These are phyloP conservation scores for Schizosaccharomyces osmophilus DNA, from an alignment of 805 yeast species.

Conservation along the genomic window DNA sequence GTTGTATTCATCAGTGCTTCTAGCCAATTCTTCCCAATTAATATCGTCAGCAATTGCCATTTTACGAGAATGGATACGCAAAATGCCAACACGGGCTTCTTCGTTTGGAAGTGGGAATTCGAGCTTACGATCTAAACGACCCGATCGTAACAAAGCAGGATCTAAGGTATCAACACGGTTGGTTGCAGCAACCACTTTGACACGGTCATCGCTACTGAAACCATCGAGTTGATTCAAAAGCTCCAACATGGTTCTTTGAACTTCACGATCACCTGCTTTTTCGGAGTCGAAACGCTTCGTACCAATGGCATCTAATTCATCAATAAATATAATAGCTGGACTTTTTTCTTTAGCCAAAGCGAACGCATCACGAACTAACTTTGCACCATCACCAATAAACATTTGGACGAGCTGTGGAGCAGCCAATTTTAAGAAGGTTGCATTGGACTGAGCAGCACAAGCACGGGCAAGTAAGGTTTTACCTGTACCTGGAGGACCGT, in stretches of 20 bases:
- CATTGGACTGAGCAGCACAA: conserved; percentile 96
- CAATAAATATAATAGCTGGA: conserved; percentile 91
- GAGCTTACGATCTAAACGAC: conserved; percentile 90
- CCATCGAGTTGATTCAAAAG: conserved; percentile 92
- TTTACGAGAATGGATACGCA: conserved; percentile 91
- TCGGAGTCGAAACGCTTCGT: conserved; percentile 94
- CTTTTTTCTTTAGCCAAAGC: conserved; percentile 95
- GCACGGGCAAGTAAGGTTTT: conserved; percentile 92
- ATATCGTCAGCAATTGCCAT: conserved; percentile 79
- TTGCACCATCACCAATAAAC: conserved; percentile 97
- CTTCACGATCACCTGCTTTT: conserved; percentile 93
- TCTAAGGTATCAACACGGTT: conserved; percentile 93
- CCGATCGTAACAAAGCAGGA: conserved; percentile 94
- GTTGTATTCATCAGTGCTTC: conserved; percentile 94
- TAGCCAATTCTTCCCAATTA: conserved; percentile 94
- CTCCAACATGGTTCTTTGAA: conserved; percentile 97
- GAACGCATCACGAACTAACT: conserved; percentile 89
- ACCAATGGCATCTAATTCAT: conserved; percentile 96
- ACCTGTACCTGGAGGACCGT: conserved; percentile 99
- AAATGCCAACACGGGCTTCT: conserved; percentile 87
- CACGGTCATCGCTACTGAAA: conserved; percentile 89
- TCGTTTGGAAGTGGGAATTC: conserved; percentile 96
- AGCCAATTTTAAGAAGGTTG: conserved; percentile 83
- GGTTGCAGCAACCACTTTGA: conserved; percentile 92
- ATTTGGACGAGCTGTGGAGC: conserved; percentile 97